Evolutionary conservation across 2,329 filamentous ascomycete genomes (phyloP).

Genomic region (Calonectria fujianensis): DNA sequence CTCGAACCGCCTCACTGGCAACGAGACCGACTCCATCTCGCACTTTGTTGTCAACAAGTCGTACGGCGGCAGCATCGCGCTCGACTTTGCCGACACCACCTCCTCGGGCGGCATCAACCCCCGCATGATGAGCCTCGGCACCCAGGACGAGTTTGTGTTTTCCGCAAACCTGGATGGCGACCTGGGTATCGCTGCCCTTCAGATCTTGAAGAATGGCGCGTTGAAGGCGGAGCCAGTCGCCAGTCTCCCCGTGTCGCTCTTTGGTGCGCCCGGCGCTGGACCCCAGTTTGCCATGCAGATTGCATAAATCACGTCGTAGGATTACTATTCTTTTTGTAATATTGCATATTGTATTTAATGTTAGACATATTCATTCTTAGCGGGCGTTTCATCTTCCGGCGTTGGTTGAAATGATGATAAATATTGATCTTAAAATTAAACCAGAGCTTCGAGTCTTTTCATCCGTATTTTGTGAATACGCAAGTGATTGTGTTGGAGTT

Average conservation of each 20-base stretch:
- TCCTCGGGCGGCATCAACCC: constrained; percentile 18
- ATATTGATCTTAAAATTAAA: background rate
- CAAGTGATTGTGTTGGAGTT: too few species aligned
- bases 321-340: background rate
- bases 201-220: background rate
- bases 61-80: background rate
- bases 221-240: constrained; percentile 1
- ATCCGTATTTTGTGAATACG: too few species aligned
- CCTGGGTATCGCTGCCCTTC: background rate
- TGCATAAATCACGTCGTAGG: background rate
- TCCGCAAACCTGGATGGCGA: constrained; percentile 4
- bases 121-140: background rate
- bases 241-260: background rate
- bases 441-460: too few species aligned
- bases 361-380: background rate
- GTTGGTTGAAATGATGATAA: background rate
- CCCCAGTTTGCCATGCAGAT: constrained; percentile 14
- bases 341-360: background rate
- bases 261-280: background rate
- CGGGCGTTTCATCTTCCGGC: background rate
- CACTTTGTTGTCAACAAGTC: background rate
- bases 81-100: constrained; percentile 6
- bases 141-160: background rate
- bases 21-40: constrained; percentile 8
- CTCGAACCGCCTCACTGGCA: constrained; percentile 15